Conservation (phyloP, 2,329 filamentous ascomycete species). For the Penicillium sp. region DNA sequence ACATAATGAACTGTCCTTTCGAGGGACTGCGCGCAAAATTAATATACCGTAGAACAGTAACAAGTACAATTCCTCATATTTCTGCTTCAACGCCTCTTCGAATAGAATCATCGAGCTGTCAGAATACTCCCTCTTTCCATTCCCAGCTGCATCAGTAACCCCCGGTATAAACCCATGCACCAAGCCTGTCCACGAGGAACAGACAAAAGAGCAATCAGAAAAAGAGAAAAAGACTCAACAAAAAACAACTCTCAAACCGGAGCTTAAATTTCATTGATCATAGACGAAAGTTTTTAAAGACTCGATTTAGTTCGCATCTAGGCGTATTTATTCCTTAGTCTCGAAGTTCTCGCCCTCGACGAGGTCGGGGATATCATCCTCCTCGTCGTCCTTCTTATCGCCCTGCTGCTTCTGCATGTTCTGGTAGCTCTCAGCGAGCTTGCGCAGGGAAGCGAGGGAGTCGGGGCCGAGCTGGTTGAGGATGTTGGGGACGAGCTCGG, state of each 20-base stretch:
- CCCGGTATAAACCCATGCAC: neutral
- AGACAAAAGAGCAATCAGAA: neutral
- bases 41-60: neutral
- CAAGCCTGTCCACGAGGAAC: neutral
- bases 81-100: neutral
- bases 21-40: neutral
- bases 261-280: conserved; percentile 28
- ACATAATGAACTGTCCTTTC: conserved; percentile 15
- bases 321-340: conserved; percentile 76
- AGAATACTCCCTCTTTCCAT: neutral
- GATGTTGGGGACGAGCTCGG: conserved; percentile 97
- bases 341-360: conserved; percentile 98
- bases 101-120: neutral
- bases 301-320: conserved; percentile 8
- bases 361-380: conserved; percentile 88
- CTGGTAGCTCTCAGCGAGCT: conserved; percentile 99
- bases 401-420: conserved; percentile 93
- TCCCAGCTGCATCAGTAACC: neutral
- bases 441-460: conserved; percentile 94
- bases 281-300: conserved; percentile 19
- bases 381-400: conserved; percentile 75
- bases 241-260: conserved; percentile 13
- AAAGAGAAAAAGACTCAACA: neutral
- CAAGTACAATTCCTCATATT: neutral
- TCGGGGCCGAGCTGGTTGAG: conserved; percentile 99